Percentiles rank a stretch among this genome's conserved stretches.
Conservation (phyloP, 1,139 yeast species). For the Waltiozyma sp. region DNA sequence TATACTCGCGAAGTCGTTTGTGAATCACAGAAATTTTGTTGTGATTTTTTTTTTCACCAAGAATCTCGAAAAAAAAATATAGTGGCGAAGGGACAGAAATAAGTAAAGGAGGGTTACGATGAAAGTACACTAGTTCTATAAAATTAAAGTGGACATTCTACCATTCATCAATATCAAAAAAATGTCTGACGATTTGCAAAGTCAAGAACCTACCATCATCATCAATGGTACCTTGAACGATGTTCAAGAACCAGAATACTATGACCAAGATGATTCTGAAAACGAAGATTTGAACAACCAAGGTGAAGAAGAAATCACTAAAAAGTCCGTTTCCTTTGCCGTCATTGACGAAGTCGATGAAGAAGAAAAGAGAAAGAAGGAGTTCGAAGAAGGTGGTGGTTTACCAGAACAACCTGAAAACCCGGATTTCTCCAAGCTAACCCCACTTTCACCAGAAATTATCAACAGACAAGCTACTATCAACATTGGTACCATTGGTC, state of each 20-base stretch:
- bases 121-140: background rate
- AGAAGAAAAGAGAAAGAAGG: constrained; percentile 66
- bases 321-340: constrained; percentile 79
- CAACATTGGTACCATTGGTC: constrained; percentile 98
- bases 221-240: constrained; percentile 60
- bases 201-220: constrained; percentile 74
- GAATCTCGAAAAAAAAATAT: background rate
- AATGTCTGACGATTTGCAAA: constrained; percentile 61
- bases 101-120: too few relatives aligned
- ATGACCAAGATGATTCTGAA: constrained; percentile 25
- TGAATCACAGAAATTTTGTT: background rate
- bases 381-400: constrained; percentile 97
- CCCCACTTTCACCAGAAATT: constrained; percentile 88
- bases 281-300: constrained; percentile 16
- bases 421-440: constrained; percentile 68
- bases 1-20: background rate
- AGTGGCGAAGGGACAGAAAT: background rate
- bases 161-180: constrained; percentile 1
- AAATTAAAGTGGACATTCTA: background rate
- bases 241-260: constrained; percentile 34
- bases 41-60: background rate
- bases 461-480: constrained; percentile 98
- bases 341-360: constrained; percentile 55
- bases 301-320: constrained; percentile 28
- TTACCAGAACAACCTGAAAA: constrained; percentile 90